Base-by-base conservation (phyloP, 1,139 yeast genomes). In the Meyerozyma elateridarum region DNA sequence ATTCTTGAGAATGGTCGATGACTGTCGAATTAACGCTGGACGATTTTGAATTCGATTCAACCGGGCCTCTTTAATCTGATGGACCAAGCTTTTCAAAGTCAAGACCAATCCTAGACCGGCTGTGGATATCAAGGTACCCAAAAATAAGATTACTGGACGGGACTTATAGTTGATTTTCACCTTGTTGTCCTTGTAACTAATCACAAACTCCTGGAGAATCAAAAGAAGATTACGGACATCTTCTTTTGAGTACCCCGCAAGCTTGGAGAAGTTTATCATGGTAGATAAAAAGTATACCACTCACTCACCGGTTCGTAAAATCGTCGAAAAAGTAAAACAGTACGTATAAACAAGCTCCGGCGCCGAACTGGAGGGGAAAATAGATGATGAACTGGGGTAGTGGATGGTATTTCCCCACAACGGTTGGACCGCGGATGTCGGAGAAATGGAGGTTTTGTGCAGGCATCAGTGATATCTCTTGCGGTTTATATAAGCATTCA, bases 1-100 rank as follows among this genome's bases (percentile, higher is more conserved):
- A 42, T 76, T 74, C 37, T 66, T 69, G 41, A 76, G 48, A 22
- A 61, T 42, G 27, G 72, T 59, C 4, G 70, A 62, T 12, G 67
- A 61, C 43, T 66, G 73, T 24, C 73, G 51, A 24, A 65, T 64
- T 39, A 68, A 54, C 31, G 50, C 49, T 3, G 75, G 74, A 6
- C 74, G 46, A 33, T 54, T 54, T 28, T 48, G 39, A 35, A 45
- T 49, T 30, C 46, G 49, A 34, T 50, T 56, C 17, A 53, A 36
- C 30, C 50, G 41, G 31, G 51, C 52, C 18, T 68, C 73, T 25
- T 52, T 54, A 38, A 56, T 61, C 36, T 52, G 56, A 30, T 52
- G 48, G 9, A 66, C 37, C 24, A 63, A 36, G 24, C 58, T 56
- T 31, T 63, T 42, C 8, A 68, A 36, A 13, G 62, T 45, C 41